Evolutionary conservation across 345 rosid genomes (phyloP).

Genomic region (Eucalyptus fibrosa): DNA sequence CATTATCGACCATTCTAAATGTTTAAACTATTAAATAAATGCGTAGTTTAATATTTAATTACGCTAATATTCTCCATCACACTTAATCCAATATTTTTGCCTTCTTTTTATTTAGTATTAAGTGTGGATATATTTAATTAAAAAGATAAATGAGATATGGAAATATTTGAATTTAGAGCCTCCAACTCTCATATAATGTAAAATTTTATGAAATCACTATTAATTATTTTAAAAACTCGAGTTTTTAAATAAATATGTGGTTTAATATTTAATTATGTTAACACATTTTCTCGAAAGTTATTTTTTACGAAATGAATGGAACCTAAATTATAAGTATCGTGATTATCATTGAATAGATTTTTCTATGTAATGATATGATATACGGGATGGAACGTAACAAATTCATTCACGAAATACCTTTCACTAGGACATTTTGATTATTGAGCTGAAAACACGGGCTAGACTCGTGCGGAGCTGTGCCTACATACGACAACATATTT

Average conservation of each 20-base stretch:
- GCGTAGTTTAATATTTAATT: fast-evolving
- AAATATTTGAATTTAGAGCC: fast-evolving
- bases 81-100: too few relatives aligned
- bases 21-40: fast-evolving
- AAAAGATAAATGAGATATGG: too few relatives aligned
- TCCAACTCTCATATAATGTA: fast-evolving
- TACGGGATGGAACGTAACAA: neutral
- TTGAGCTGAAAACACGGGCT: neutral
- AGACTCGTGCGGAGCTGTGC: neutral
- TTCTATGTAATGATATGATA: neutral
- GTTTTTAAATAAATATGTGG: fast-evolving
- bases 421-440: too few relatives aligned
- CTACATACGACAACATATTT: neutral
- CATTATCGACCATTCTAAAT: fast-evolving
- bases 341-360: neutral
- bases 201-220: fast-evolving
- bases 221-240: fast-evolving
- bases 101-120: too few relatives aligned
- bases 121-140: too few relatives aligned
- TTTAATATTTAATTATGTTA: too few relatives aligned
- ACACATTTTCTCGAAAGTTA: fast-evolving
- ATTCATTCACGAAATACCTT: neutral
- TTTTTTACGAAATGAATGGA: too few relatives aligned
- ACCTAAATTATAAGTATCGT: too few relatives aligned
- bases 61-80: fast-evolving